phyloP scores from a whole-genome alignment of 352 stramenopile genomes.

The Phytopythium montanum region DNA sequence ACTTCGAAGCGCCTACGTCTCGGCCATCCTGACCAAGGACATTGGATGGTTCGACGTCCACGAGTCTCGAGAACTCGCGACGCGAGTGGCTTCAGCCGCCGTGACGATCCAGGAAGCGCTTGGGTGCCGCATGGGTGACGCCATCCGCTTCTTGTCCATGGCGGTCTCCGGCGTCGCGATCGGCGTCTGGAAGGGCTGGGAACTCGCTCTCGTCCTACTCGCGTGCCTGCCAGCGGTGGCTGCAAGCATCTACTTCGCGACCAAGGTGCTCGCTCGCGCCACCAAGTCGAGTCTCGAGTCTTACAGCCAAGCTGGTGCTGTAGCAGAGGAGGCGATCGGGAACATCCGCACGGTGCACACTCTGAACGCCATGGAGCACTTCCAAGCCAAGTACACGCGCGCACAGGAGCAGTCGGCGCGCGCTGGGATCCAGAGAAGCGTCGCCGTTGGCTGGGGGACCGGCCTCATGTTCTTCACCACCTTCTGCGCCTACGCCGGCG shows the following conservation, averaged over 20 bases:
- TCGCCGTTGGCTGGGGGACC: slow-evolving; percentile 28
- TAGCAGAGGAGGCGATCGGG: slow-evolving; percentile 38
- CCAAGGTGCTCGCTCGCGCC: slow-evolving; percentile 13
- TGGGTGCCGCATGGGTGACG: slow-evolving; percentile 34
- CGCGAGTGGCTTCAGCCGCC: slow-evolving; percentile 28
- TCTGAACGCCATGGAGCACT: slow-evolving; percentile 37
- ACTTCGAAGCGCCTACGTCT: slow-evolving; percentile 33
- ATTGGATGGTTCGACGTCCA: slow-evolving; percentile 44
- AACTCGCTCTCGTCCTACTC: slow-evolving; percentile 39
- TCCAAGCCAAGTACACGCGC: slow-evolving; percentile 17
- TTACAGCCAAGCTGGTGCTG: slow-evolving; percentile 42
- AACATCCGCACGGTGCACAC: slow-evolving; percentile 40
- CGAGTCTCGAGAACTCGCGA: slow-evolving; percentile 28
- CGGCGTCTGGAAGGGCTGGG: slow-evolving; percentile 33
- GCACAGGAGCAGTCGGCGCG: slow-evolving; percentile 34
- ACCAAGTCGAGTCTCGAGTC: slow-evolving; percentile 26
- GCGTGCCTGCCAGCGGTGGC: slow-evolving; percentile 30
- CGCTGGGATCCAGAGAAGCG: slow-evolving; percentile 25
- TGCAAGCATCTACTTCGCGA: slow-evolving; percentile 12
- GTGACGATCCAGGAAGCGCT: slow-evolving; percentile 49
- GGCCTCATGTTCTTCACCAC: slow-evolving; percentile 26
- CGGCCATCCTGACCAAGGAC: slow-evolving; percentile 37
- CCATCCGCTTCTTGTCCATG: slow-evolving; percentile 26
- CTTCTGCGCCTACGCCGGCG: slow-evolving; percentile 28
- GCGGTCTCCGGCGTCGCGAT: slow-evolving; percentile 36